Percentiles rank a stretch among this genome's conserved stretches.
These are phyloP conservation scores for Ceratocystis papillata DNA, from an alignment of 2,329 filamentous ascomycete species.

Conservation along the genomic window DNA sequence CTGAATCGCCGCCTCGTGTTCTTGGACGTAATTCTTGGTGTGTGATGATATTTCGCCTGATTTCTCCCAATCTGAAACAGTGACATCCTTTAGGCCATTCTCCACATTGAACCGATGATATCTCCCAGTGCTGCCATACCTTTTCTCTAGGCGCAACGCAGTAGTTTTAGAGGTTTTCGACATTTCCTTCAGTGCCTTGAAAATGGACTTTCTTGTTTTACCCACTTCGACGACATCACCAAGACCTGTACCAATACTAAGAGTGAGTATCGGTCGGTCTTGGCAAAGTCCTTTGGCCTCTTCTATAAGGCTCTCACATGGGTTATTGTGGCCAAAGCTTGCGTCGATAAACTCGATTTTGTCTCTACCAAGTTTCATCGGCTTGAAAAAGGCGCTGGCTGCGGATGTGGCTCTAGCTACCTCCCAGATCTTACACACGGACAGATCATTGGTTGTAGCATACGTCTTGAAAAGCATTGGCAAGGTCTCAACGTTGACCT, in stretches of 20 bases:
- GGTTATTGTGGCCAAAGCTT: conserved; percentile 31
- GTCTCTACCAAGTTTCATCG: conserved; percentile 28
- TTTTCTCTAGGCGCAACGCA: conserved; percentile 11
- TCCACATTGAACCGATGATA: conserved; percentile 30
- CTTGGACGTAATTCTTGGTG: conserved; percentile 26
- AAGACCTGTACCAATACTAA: conserved; percentile 29
- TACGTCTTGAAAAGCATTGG: conserved; percentile 29
- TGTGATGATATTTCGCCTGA: conserved; percentile 26
- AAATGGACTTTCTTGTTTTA: conserved; percentile 9
- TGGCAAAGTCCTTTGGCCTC: conserved; percentile 27
- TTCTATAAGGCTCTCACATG: conserved; percentile 29
- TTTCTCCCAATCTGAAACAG: conserved; percentile 27
- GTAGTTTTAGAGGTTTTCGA: neutral
- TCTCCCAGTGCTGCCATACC: conserved; percentile 24
- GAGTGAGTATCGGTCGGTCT: conserved; percentile 20
- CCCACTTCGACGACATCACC: conserved; percentile 26
- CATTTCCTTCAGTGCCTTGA: neutral
- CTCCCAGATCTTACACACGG: conserved; percentile 29
- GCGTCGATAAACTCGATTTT: conserved; percentile 30
- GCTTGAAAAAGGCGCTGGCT: conserved; percentile 30
- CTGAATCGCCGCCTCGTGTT: conserved; percentile 1
- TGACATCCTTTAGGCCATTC: conserved; percentile 28
- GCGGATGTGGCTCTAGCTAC: conserved; percentile 30
- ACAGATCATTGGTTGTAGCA: conserved; percentile 25
- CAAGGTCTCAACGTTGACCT: conserved; percentile 15